phyloP scores from a whole-genome alignment of 192 early-diverging fungal genomes.

The Haplosporangium gracile region DNA sequence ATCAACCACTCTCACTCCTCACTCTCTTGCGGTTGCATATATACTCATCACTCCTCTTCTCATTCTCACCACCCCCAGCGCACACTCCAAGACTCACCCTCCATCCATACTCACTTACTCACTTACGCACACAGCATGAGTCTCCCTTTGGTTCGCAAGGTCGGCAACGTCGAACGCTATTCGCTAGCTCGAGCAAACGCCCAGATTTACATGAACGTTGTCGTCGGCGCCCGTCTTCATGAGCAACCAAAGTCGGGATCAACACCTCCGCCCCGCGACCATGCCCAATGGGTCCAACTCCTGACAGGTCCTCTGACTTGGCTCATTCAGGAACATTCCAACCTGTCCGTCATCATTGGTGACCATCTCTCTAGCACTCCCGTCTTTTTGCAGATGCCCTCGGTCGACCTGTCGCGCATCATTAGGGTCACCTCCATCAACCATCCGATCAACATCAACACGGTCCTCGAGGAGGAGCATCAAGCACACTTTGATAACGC shows the following conservation, averaged over 20 bases:
- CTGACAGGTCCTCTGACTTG: constrained; percentile 29
- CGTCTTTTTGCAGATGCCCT: constrained; percentile 26
- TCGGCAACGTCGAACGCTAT: constrained; percentile 37
- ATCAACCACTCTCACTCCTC: not conserved
- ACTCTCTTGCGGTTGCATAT: not conserved
- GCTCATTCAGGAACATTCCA: constrained; percentile 33
- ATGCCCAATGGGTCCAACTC: constrained; percentile 24
- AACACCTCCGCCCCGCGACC: not conserved
- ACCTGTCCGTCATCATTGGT: constrained; percentile 37
- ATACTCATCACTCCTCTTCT: not conserved
- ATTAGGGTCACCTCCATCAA: constrained; percentile 17
- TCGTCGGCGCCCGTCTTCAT: constrained; percentile 25
- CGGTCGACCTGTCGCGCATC: constrained; percentile 18
- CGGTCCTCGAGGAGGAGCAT: constrained; percentile 38
- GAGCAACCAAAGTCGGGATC: not conserved
- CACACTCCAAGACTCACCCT: not conserved
- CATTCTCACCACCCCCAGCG: not conserved
- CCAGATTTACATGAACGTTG: constrained; percentile 23
- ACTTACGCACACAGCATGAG: constrained; percentile 1
- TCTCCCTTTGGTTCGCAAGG: constrained; percentile 30
- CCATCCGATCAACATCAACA: not conserved
- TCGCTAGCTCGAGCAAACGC: constrained; percentile 28
- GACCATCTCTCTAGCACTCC: constrained; percentile 24
- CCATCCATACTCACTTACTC: constrained; percentile 2
- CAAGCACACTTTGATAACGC: not conserved